A percentile compares a stretch with the other conserved stretches of the same genome.
phyloP scores from a whole-genome alignment of 139 green algal genomes.

The Pleodorina starrii region DNA sequence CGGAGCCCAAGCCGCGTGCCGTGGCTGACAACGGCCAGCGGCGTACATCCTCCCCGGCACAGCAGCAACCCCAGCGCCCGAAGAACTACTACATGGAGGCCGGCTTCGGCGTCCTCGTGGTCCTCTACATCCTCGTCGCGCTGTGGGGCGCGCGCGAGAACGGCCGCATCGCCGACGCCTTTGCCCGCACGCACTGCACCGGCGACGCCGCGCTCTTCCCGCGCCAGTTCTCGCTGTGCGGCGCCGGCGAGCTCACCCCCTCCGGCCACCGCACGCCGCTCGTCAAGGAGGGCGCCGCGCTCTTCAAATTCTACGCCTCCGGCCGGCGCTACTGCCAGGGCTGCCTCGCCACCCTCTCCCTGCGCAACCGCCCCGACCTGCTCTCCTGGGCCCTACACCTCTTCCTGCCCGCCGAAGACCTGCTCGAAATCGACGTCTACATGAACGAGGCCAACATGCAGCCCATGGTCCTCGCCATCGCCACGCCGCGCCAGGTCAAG shows the following conservation, averaged over 20 bases:
- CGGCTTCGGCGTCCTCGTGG: background rate
- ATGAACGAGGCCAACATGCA: constrained; percentile 53
- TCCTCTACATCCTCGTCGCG: background rate
- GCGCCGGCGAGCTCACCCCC: background rate
- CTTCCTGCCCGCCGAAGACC: constrained; percentile 10
- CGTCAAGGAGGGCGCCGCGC: constrained; percentile 32
- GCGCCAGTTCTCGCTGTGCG: constrained; percentile 36
- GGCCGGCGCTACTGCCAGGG: constrained; percentile 57
- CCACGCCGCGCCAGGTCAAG: constrained; percentile 32
- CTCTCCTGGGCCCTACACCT: background rate
- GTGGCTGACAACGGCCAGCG: background rate
- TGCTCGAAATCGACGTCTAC: constrained; percentile 47
- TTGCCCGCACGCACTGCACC: background rate
- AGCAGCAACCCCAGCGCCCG: background rate
- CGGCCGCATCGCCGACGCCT: constrained; percentile 13
- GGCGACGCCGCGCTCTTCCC: background rate
- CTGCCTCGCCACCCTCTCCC: constrained; percentile 46
- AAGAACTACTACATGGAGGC: background rate
- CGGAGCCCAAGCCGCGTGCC: background rate
- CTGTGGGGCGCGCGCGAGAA: background rate
- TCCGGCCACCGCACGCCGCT: background rate
- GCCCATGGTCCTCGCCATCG: constrained; percentile 53
- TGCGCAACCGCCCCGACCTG: constrained; percentile 49
- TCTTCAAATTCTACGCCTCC: constrained; percentile 59
- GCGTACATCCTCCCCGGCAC: background rate